A percentile compares a stretch with the other conserved stretches of the same genome.
These are phyloP conservation scores for Camellia lanceoleosa DNA, from an alignment of 148 eudicot species.

Conservation along the genomic window DNA sequence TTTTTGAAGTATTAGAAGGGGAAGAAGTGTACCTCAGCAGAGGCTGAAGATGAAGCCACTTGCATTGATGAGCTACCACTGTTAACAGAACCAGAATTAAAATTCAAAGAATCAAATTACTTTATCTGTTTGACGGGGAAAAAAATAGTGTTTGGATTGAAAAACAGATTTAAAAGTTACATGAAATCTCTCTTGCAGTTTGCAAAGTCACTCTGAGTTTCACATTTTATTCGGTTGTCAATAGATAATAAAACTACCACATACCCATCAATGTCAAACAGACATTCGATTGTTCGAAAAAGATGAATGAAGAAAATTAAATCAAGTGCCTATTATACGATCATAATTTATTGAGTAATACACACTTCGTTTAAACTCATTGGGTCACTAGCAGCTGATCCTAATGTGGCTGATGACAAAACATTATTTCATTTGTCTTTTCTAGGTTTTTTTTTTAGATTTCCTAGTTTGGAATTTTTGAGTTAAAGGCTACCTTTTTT, in stretches of 20 bases:
- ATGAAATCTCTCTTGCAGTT: slow-evolving; percentile 1
- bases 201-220: background rate
- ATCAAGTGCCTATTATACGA: no score
- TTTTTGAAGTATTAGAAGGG: background rate
- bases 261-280: background rate
- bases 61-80: slow-evolving; percentile 46
- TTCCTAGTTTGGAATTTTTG: no score
- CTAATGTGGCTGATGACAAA: no score
- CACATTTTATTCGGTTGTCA: background rate
- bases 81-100: slow-evolving; percentile 16
- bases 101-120: background rate
- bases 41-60: slow-evolving; percentile 51
- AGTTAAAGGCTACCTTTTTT: no score
- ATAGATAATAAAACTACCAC: background rate
- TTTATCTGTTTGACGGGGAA: background rate
- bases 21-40: slow-evolving; percentile 59
- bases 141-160: background rate
- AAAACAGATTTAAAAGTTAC: background rate
- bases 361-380: no score
- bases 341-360: no score
- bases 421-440: no score
- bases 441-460: no score
- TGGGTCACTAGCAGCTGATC: no score
- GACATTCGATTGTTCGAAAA: background rate
- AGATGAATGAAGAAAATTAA: background rate